phyloP scores from a whole-genome alignment of 495 filamentous ascomycete species.

The Extremus antarcticus region DNA sequence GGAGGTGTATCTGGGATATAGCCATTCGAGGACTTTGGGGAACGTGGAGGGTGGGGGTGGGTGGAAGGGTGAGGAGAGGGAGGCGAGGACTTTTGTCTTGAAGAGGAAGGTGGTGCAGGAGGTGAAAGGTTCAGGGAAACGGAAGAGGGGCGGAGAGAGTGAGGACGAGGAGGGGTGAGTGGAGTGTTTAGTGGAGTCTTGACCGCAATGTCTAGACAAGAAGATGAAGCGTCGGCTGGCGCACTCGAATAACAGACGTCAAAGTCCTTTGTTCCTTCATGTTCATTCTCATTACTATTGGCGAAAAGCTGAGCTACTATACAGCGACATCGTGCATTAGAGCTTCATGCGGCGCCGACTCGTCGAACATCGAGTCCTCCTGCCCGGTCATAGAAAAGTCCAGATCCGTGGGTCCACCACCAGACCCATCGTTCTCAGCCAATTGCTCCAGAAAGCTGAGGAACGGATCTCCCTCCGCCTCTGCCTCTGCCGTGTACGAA shows the following conservation, averaged over 20 bases:
- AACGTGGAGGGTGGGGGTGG: slow-evolving; percentile 48
- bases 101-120: slow-evolving; percentile 10
- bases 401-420: slow-evolving; percentile 9
- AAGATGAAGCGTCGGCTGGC: no score
- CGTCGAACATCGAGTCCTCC: neutral
- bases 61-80: slow-evolving; percentile 38
- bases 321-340: no score
- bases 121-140: neutral
- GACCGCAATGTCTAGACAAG: no score
- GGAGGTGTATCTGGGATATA: slow-evolving; percentile 69
- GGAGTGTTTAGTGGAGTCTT: no score
- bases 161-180: slow-evolving; percentile 7
- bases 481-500: slow-evolving; percentile 20
- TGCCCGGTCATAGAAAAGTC: slow-evolving; percentile 9
- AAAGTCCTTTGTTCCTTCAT: no score
- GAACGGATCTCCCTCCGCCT: slow-evolving; percentile 64
- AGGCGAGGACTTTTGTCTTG: slow-evolving; percentile 36
- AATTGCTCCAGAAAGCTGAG: slow-evolving; percentile 67
- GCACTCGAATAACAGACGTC: no score
- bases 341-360: neutral
- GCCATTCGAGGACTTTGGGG: slow-evolving; percentile 77
- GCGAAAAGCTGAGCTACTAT: no score
- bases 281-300: no score
- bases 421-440: slow-evolving; percentile 53
- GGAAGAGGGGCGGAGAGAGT: slow-evolving; percentile 3